Conservation (phyloP, 169 alveolate species). For the Eimeria sp. region DNA sequence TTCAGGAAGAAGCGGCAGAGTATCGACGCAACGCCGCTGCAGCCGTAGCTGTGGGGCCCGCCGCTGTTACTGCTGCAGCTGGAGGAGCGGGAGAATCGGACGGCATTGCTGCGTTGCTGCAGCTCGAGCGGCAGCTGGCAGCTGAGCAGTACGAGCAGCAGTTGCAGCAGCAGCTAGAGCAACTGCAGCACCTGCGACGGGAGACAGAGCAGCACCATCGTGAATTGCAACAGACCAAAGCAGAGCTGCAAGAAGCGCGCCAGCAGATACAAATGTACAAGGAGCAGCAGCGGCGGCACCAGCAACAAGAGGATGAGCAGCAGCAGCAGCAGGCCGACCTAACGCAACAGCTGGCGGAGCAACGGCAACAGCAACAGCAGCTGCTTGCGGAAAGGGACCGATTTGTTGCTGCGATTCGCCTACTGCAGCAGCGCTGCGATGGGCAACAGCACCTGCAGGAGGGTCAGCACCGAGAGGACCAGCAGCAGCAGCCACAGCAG, state of each 20-base stretch:
- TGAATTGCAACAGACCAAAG: constrained; percentile 17
- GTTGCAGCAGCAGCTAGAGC: constrained; percentile 71
- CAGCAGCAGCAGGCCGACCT: constrained; percentile 15
- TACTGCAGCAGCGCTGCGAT: constrained; percentile 66
- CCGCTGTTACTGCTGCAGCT: constrained; percentile 48
- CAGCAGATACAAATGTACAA: neutral
- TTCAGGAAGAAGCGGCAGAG: constrained; percentile 63
- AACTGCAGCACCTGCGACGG: constrained; percentile 18
- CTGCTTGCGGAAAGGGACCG: constrained; percentile 46
- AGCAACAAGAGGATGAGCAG: constrained; percentile 44
- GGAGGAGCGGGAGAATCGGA: constrained; percentile 39
- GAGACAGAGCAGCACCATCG: neutral
- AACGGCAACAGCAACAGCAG: constrained; percentile 38
- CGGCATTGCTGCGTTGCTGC: constrained; percentile 64
- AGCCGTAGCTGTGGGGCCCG: constrained; percentile 49
- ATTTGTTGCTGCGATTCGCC: constrained; percentile 19
- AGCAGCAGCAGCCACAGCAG: neutral
- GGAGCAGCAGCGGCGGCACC: constrained; percentile 31
- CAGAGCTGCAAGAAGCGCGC: neutral
- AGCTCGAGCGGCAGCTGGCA: constrained; percentile 66
- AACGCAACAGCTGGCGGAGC: constrained; percentile 26
- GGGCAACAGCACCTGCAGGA: constrained; percentile 63
- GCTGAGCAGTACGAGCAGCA: constrained; percentile 45
- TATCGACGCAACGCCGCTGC: constrained; percentile 62
- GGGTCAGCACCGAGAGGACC: neutral